Evolutionary conservation across 2,329 filamentous ascomycete genomes (phyloP), one percentile per base, ranked within the genome.

Genomic region (Fusarium algeriense): DNA sequence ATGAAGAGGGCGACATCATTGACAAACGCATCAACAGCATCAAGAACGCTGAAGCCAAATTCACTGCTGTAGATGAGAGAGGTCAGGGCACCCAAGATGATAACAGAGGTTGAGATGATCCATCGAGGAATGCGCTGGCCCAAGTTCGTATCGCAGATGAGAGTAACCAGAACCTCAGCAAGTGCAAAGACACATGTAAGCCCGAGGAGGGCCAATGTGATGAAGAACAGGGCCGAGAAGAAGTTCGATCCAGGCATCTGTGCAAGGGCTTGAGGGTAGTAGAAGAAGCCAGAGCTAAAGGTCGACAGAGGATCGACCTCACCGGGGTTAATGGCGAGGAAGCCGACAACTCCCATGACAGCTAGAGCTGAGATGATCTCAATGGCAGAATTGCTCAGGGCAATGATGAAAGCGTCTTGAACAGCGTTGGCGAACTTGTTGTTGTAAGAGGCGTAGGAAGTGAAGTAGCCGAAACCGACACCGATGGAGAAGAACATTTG

Each of bases 171-270:
- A 3, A 64, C 58, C 11, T 73, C 70, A 0, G 61, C n/a, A 1
- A 73, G 40, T 1, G 69, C 70, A 50, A 73, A 73, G 0, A 66
- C 70, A 6, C 57, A 88, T 32, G 83, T 86, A 46, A 88, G 85
- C 0, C 86, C 87, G 1, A 89, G 82, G 0, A 88, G 82, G 2
- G 86, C 81, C 5, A 89, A 72, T 0, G 86, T 88, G 20, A 88
- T 82, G 70, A 89, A 88, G 13, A 88, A 81, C 0, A 87, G 77
- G 1, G 86, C 78, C 0, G 86, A 85, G 83, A 85, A 89, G 62
- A 86, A 87, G 60, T 88, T 88, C 3, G 86, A 80, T 0, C 83
- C 86, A 0, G 86, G 87, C 86, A 89, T 88, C 56, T 88, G 81
- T 0, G 85, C 75, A 2, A 89, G 81, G 2, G 87, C 87, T 43